Base-by-base conservation (phyloP, 345 rosid genomes). In the Corchorus capsularis region DNA sequence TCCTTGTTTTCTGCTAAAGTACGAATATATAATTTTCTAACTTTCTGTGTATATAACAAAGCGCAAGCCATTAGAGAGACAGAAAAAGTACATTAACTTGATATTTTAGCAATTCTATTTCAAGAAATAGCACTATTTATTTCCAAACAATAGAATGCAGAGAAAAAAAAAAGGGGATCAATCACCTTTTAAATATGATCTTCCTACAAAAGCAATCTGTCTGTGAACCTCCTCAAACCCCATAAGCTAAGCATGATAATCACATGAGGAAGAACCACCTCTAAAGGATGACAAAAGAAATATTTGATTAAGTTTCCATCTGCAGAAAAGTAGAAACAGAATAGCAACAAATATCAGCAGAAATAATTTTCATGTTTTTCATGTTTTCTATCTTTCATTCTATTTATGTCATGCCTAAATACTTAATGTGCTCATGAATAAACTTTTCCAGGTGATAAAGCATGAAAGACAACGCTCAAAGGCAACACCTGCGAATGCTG, bases 391-490 rank as follows among this genome's bases (percentile, higher is more conserved):
- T 27, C 52, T 53, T 22, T n/a, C 41, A 3, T 22, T 49, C 64
- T 62, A 4, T 13, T 73, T 59, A 27, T 27, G 34, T 9, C 56
- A 52, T 9, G 35, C 60, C 46, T 53, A 49, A 34, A 17, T 19
- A 63, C 47, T 19, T 16, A n/a, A n/a, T 16, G 59, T 14, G 6
- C 20, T 49, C 11, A 8, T 50, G 22, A 59, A 10, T 39, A 19
- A 70, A 55, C 74, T 66, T 78, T 78, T 83, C 65, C 82, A 86
- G 97, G 89, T 72, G 12, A 72, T 17, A 27, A 90, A 78, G 63
- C 86, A 82, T 14, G 94, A 89, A 79, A 87, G 84, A 66, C 89
- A 82, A 59, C 83, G 89, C 17, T 79, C 82, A 41, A 82, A 88
- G 79, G 66, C 89, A 13, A 71, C 83, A 6, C 67, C 90, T 45